These are phyloP conservation scores for Leccinum cinnamomeum DNA, from an alignment of 1,284 basidiomycete genomes.

Conservation along the genomic window DNA sequence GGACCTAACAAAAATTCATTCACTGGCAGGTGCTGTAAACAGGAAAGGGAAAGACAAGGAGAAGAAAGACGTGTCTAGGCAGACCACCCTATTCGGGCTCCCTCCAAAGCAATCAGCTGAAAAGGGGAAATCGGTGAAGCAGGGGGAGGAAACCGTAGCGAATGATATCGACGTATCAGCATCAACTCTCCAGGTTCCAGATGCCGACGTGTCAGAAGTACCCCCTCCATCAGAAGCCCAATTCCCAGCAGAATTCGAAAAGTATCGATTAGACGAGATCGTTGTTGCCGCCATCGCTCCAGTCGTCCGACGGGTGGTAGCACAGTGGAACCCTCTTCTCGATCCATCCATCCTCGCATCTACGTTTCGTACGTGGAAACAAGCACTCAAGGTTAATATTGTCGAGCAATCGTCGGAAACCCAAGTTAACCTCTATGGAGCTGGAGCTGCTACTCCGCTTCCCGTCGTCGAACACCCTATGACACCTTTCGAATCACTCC, in stretches of 20 bases:
- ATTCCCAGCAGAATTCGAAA: constrained; percentile 77
- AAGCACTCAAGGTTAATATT: constrained; percentile 58
- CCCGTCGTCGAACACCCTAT: constrained; percentile 60
- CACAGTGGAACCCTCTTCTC: constrained; percentile 72
- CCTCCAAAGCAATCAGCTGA: constrained; percentile 28
- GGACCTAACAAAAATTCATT: neutral
- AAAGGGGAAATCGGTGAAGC: constrained; percentile 23
- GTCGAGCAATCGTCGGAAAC: constrained; percentile 42
- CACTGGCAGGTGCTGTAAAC: constrained; percentile 19
- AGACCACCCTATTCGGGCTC: constrained; percentile 37
- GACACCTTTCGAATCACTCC: constrained; percentile 92
- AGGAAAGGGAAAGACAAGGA: constrained; percentile 37
- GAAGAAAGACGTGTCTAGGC: constrained; percentile 33
- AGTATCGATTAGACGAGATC: constrained; percentile 84
- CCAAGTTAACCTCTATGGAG: constrained; percentile 60
- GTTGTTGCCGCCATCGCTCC: constrained; percentile 90
- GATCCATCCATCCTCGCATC: constrained; percentile 62
- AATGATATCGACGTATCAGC: constrained; percentile 2
- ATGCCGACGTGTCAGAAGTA: constrained; percentile 25
- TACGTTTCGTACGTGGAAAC: constrained; percentile 69
- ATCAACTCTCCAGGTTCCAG: constrained; percentile 14
- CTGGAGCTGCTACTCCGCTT: constrained; percentile 36
- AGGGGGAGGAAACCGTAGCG: constrained; percentile 5
- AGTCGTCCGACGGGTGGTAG: constrained; percentile 64
- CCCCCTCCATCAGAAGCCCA: constrained; percentile 36